Evolutionary conservation across 2,329 filamentous ascomycete species (phyloP).

Genomic region (Thermoascus crustaceus): DNA sequence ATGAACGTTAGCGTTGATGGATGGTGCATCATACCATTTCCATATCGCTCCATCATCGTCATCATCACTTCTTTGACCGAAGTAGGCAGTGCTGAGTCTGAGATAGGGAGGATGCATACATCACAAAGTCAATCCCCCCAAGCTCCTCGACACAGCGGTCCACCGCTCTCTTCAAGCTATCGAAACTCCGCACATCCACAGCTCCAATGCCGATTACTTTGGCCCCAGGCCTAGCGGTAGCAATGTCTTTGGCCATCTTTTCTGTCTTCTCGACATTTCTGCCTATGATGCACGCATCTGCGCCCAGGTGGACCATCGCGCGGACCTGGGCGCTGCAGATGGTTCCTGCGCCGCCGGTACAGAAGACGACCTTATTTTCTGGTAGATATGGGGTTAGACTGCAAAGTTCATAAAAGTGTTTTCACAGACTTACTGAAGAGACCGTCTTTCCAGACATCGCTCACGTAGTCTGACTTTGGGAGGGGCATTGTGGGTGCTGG

Average conservation of each 20-base stretch:
- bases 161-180: slow-evolving; percentile 64
- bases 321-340: slow-evolving; percentile 94
- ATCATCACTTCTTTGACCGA: too few relatives aligned
- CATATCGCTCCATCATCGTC: too few relatives aligned
- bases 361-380: slow-evolving; percentile 87
- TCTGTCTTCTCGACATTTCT: slow-evolving; percentile 86
- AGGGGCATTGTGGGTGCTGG: slow-evolving; percentile 58
- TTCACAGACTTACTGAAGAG: slow-evolving; percentile 59
- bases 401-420: background rate
- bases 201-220: slow-evolving; percentile 79
- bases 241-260: slow-evolving; percentile 69
- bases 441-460: slow-evolving; percentile 75
- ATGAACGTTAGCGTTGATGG: slow-evolving; percentile 9
- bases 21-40: too few relatives aligned
- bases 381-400: slow-evolving; percentile 8
- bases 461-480: slow-evolving; percentile 67
- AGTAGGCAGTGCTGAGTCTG: too few relatives aligned
- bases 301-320: slow-evolving; percentile 82
- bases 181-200: slow-evolving; percentile 63
- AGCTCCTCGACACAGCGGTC: slow-evolving; percentile 74
- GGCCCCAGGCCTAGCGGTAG: slow-evolving; percentile 65
- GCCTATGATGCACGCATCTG: slow-evolving; percentile 88
- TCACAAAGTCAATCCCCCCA: slow-evolving; percentile 83
- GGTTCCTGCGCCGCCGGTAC: slow-evolving; percentile 85
- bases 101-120: slow-evolving; percentile 52